phyloP scores from a whole-genome alignment of 257 asterid genomes.

The Solanum appendiculatum region DNA sequence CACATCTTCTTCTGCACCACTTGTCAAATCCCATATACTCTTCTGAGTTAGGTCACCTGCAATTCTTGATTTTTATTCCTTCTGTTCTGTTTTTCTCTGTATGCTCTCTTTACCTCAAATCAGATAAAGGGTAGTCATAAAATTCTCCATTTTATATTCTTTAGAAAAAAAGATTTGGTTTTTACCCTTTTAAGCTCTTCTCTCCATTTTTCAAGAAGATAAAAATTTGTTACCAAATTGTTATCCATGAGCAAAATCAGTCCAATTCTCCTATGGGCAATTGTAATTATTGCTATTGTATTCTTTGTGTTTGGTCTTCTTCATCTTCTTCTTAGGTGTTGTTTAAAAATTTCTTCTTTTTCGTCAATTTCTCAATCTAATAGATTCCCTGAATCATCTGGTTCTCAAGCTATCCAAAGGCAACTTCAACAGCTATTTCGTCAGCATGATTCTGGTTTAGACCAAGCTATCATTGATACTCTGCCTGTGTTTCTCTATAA shows the following conservation, averaged over 20 bases:
- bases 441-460: constrained; percentile 78
- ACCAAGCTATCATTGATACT: constrained; percentile 78
- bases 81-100: constrained; percentile 9
- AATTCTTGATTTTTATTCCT: constrained; percentile 15
- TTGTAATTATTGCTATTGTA: constrained; percentile 40
- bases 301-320: constrained; percentile 46
- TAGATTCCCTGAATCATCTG: constrained; percentile 26
- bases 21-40: not conserved
- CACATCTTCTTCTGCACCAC: not conserved
- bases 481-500: constrained; percentile 69
- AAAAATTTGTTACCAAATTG: not conserved
- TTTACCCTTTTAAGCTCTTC: not conserved
- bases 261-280: constrained; percentile 29
- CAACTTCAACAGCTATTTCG: constrained; percentile 84
- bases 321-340: constrained; percentile 32
- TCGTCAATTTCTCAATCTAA: constrained; percentile 45
- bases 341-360: constrained; percentile 30
- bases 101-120: not conserved
- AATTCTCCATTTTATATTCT: not conserved
- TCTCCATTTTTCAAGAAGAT: not conserved
- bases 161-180: not conserved
- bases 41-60: constrained; percentile 30
- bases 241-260: constrained; percentile 39
- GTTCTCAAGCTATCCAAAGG: constrained; percentile 39
- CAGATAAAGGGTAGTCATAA: not conserved